phyloP scores from a whole-genome alignment of 345 rosid genomes.

The Euphorbia lathyris region DNA sequence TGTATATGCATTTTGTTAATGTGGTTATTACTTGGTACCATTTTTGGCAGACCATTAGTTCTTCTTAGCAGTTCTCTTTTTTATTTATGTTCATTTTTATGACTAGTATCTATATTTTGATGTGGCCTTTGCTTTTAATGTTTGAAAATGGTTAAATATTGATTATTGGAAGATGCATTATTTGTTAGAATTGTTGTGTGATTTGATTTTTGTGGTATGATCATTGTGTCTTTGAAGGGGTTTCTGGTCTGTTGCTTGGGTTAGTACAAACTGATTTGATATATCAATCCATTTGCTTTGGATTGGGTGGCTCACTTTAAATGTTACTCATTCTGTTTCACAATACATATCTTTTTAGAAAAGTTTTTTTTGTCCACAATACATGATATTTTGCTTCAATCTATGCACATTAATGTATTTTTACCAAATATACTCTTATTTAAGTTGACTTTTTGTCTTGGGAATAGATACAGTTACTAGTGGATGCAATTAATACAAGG shows the following conservation, averaged over 20 bases:
- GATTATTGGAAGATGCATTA: conserved; percentile 9
- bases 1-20: conserved; percentile 1
- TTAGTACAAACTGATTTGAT: neutral
- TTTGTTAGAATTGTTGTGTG: conserved; percentile 2
- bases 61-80: neutral
- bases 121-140: neutral
- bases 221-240: too few species aligned
- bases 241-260: neutral
- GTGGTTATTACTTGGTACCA: conserved; percentile 2
- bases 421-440: too few species aligned
- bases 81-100: too few species aligned
- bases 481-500: too few species aligned
- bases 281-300: neutral
- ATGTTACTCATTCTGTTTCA: too few species aligned
- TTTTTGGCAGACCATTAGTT: neutral
- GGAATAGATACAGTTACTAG: too few species aligned
- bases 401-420: too few species aligned
- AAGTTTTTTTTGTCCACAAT: too few species aligned
- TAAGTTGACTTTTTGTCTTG: too few species aligned
- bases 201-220: too few species aligned
- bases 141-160: neutral
- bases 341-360: too few species aligned
- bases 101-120: neutral
- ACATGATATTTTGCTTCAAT: too few species aligned
- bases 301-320: conserved; percentile 9